Evolutionary conservation across 257 asterid genomes (phyloP).

Genomic region (Gentiana macrophylla): DNA sequence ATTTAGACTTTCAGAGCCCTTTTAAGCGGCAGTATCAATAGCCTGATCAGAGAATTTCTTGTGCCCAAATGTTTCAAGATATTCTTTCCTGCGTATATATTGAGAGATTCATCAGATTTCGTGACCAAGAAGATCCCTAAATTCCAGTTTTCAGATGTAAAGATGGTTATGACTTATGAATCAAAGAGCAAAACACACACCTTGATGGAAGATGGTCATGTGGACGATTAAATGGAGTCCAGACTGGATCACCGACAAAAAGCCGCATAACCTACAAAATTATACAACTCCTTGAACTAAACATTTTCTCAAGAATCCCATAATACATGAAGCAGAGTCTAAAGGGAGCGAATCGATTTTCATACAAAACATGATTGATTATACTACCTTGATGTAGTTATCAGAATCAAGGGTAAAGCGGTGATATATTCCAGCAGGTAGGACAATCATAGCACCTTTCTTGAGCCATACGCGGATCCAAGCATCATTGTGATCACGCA

Average conservation of each 20-base stretch:
- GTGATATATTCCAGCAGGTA: constrained; percentile 94
- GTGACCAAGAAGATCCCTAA: too few relatives aligned
- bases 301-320: background rate
- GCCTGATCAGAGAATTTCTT: constrained; percentile 30
- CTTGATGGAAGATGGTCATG: constrained; percentile 87
- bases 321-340: background rate
- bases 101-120: too few relatives aligned
- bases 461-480: constrained; percentile 92
- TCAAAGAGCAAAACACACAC: constrained; percentile 14
- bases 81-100: constrained; percentile 46
- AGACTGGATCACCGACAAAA: constrained; percentile 89
- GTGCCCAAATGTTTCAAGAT: constrained; percentile 39
- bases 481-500: constrained; percentile 57
- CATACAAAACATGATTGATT: background rate
- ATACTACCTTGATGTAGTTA: constrained; percentile 60
- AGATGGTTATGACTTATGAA: too few relatives aligned
- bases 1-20: background rate
- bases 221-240: constrained; percentile 92
- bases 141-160: too few relatives aligned
- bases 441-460: constrained; percentile 83
- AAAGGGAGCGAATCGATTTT: background rate
- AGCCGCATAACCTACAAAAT: constrained; percentile 76
- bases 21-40: constrained; percentile 55
- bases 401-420: constrained; percentile 79
- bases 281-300: background rate